Percentiles rank a stretch among this genome's conserved stretches.
phyloP scores from a whole-genome alignment of 768 basidiomycete genomes.

The Hysterangium stoloniferum region DNA sequence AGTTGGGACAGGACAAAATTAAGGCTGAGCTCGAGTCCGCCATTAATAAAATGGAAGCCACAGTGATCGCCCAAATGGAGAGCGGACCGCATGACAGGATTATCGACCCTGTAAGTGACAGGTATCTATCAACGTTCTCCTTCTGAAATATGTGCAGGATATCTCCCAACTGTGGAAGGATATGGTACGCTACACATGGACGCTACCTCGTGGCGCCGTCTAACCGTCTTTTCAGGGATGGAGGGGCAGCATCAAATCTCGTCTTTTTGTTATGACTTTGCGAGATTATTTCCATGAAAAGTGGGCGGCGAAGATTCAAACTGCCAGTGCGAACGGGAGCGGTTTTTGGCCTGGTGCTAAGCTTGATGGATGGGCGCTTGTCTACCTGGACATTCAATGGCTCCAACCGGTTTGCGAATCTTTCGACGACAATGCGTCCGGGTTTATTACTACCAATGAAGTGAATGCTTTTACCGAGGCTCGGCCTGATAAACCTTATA shows the following conservation, averaged over 20 bases:
- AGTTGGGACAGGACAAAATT: too few relatives aligned
- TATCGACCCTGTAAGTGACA: background rate
- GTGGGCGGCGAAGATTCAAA: background rate
- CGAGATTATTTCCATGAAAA: slow-evolving; percentile 25
- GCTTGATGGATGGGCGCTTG: slow-evolving; percentile 24
- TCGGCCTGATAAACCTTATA: slow-evolving; percentile 14
- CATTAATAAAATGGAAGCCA: too few relatives aligned
- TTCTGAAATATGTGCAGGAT: background rate
- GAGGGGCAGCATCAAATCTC: slow-evolving; percentile 23
- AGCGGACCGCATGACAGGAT: slow-evolving; percentile 8
- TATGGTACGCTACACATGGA: slow-evolving; percentile 1
- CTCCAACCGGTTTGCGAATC: slow-evolving; percentile 24
- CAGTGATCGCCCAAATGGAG: background rate
- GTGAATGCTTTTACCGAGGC: slow-evolving; percentile 25
- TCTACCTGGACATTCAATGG: slow-evolving; percentile 16
- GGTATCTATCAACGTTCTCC: background rate
- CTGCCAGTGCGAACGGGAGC: background rate
- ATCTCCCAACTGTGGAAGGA: slow-evolving; percentile 9
- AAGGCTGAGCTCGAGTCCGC: too few relatives aligned
- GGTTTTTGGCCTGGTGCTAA: too few relatives aligned
- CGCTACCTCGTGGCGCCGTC: too few relatives aligned
- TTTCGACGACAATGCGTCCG: slow-evolving; percentile 28
- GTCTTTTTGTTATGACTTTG: slow-evolving; percentile 23
- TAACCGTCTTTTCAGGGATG: slow-evolving; percentile 9
- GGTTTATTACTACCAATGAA: slow-evolving; percentile 25